phyloP scores from a whole-genome alignment of 2,329 filamentous ascomycete genomes.

The Clonostachys rosea region DNA sequence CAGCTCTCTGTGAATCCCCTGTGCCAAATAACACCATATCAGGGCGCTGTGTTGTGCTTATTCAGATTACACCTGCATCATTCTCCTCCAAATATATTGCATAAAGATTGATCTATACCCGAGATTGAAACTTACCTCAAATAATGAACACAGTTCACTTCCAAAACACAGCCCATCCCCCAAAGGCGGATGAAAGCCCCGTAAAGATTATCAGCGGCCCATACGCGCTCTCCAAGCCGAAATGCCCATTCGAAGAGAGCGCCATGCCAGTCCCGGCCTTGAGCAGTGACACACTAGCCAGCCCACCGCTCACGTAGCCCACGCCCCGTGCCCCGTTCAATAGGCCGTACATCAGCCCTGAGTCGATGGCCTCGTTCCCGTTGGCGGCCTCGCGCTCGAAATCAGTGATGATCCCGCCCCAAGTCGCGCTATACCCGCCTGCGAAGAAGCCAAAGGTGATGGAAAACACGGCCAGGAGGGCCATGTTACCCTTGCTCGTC shows the following conservation, averaged over 20 bases:
- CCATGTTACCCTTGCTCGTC: slow-evolving; percentile 4
- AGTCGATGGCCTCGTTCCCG: slow-evolving; percentile 7
- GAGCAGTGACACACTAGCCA: slow-evolving; percentile 6
- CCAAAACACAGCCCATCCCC: slow-evolving; percentile 5
- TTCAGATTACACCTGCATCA: too few species aligned
- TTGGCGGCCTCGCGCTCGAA: slow-evolving; percentile 5
- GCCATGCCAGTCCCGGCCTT: slow-evolving; percentile 2
- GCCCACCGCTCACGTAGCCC: slow-evolving; percentile 7
- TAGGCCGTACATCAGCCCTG: slow-evolving; percentile 7
- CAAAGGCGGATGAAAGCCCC: slow-evolving; percentile 6
- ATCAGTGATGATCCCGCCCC: slow-evolving; percentile 9
- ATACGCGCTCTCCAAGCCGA: slow-evolving; percentile 6
- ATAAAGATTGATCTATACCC: too few species aligned
- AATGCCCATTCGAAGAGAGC: neutral
- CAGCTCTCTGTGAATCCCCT: too few species aligned
- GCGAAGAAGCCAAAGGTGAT: slow-evolving; percentile 10
- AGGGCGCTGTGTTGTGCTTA: too few species aligned
- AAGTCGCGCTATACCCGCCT: slow-evolving; percentile 9
- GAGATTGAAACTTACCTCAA: too few species aligned
- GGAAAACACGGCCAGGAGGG: slow-evolving; percentile 6
- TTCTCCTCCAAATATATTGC: too few species aligned
- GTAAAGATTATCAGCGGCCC: slow-evolving; percentile 10
- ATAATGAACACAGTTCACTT: neutral
- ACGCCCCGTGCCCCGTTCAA: slow-evolving; percentile 8
- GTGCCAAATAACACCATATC: too few species aligned